These are phyloP conservation scores for Piper longum DNA, from an alignment of 164 flowering plant genomes.

Conservation along the genomic window DNA sequence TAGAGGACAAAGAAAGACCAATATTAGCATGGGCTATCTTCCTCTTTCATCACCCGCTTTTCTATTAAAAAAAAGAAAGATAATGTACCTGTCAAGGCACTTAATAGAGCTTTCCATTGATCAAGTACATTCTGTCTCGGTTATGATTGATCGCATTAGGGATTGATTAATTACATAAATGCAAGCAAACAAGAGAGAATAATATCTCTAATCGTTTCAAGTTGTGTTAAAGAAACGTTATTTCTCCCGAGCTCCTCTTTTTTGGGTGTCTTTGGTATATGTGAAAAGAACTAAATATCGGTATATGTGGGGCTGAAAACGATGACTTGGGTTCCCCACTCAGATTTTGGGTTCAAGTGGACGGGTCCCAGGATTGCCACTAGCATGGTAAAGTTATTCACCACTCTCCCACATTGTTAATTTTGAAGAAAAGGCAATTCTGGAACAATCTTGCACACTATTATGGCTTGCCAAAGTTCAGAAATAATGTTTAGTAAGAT, in stretches of 20 bases:
- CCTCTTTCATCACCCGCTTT: neutral
- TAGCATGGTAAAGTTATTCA: neutral
- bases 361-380: neutral
- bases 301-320: too few relatives aligned
- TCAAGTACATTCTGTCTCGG: neutral
- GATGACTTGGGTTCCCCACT: neutral
- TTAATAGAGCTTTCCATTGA: neutral
- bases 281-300: too few relatives aligned
- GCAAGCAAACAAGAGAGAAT: too few relatives aligned
- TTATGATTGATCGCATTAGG: too few relatives aligned
- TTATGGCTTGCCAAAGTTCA: too few relatives aligned
- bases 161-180: too few relatives aligned
- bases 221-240: too few relatives aligned
- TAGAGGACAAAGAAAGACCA: neutral
- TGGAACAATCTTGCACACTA: too few relatives aligned
- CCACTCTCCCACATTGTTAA: neutral
- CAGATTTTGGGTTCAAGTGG: neutral
- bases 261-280: too few relatives aligned
- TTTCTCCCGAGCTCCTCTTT: neutral
- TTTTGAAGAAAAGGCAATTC: neutral
- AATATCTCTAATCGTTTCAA: too few relatives aligned
- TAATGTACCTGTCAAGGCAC: neutral
- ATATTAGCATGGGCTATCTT: neutral
- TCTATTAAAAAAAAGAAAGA: too few relatives aligned
- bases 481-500: neutral